Evolutionary conservation across 768 basidiomycete genomes (phyloP), one percentile per base, ranked within the genome.

Genomic region (Lentinula sp.): DNA sequence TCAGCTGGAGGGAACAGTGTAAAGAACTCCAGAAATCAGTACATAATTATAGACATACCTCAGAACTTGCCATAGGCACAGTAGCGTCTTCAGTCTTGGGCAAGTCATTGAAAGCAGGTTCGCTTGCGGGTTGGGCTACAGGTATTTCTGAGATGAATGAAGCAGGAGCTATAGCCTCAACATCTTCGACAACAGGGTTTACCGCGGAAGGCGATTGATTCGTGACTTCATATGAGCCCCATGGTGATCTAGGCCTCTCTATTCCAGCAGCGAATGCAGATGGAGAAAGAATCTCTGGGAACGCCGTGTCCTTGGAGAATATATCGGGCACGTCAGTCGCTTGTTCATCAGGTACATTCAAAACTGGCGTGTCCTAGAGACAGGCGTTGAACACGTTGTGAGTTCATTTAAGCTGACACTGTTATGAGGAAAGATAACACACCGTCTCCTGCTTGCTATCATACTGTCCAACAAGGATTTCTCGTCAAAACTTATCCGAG

Each of bases 221-320:
- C 16, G 65, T 69, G n/a, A 59, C 57, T 32, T 59, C 57, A 23
- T 59, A 59, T 21, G 57, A 59, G 21, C 57, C 57, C 68, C 68
- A 69, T n/a, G 67, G 69, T 1, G 69, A 69, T 59, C 65, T 68
- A 4, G 67, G 65, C 40, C 69, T 65, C 54, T 69, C 66, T n/a
- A 59, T 56, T 56, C 23, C 40, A 43, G 28, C 23, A 32, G 55
- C 55, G 16, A 23, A 48, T 1, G n/a, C n/a, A 18, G 55, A 31
- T 43, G 18, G 40, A 32, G 50, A 51, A 51, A 51, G 50, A 51
- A 9, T 4, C 16, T 16, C 34, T 13, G 50, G n/a, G 13, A 34
- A n/a, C 34, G 13, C 15, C 32, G 4, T 21, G 16, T 35, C 34
- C 21, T 48, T 23, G 46, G 18, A 48, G 6, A 18, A 9, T 48